Evolutionary conservation across 768 basidiomycete genomes (phyloP).

Genomic region (Neoboletus brunneissimus): DNA sequence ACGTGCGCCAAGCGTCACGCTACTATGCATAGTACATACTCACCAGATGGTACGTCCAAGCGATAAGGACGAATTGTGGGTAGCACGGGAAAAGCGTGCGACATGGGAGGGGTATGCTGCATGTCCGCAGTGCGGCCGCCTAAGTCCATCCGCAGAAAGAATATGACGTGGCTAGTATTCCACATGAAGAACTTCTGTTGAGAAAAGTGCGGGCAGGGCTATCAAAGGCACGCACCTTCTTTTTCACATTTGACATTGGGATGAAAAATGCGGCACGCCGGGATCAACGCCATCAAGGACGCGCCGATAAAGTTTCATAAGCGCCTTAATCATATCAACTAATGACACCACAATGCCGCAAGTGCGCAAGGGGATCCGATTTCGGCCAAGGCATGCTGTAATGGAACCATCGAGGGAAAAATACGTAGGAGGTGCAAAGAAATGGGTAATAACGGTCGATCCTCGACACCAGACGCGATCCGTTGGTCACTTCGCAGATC

Average conservation of each 20-base stretch:
- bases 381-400: slow-evolving; percentile 21
- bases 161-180: slow-evolving; percentile 23
- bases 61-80: background rate
- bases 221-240: slow-evolving; percentile 25
- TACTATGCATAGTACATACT: background rate
- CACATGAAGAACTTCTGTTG: slow-evolving; percentile 18
- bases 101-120: slow-evolving; percentile 3
- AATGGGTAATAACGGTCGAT: slow-evolving; percentile 18
- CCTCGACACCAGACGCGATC: slow-evolving; percentile 13
- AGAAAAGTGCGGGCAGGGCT: slow-evolving; percentile 18
- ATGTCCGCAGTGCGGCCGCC: slow-evolving; percentile 29
- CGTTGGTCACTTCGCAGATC: slow-evolving; percentile 18
- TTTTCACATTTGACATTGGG: slow-evolving; percentile 19
- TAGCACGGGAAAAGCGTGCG: slow-evolving; percentile 1
- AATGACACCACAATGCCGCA: slow-evolving; percentile 20
- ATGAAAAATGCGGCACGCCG: slow-evolving; percentile 21
- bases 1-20: slow-evolving; percentile 1
- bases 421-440: slow-evolving; percentile 7
- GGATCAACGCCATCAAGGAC: slow-evolving; percentile 29
- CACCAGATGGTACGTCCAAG: background rate
- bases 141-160: slow-evolving; percentile 1
- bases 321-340: slow-evolving; percentile 21
- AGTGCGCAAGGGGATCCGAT: slow-evolving; percentile 12
- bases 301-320: slow-evolving; percentile 31
- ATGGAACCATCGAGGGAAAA: slow-evolving; percentile 18